Percentiles rank a stretch among this genome's conserved stretches.
These are phyloP conservation scores for Chrysopogon serrulatus DNA, from an alignment of 176 grass and related monocot species.

Conservation along the genomic window DNA sequence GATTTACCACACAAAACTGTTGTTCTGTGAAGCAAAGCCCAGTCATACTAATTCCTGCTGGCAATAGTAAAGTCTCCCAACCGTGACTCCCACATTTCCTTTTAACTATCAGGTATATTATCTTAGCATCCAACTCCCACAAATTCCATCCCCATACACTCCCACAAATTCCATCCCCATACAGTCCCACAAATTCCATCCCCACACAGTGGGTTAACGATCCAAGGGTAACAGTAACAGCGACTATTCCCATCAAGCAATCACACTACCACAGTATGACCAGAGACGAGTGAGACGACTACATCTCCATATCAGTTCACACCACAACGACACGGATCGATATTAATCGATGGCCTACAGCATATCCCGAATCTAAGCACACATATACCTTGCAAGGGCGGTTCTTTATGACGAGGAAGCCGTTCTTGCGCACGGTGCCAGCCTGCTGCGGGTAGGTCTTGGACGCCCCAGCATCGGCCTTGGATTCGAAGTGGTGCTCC, in stretches of 20 bases:
- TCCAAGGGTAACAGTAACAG: neutral
- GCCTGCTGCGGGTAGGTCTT: constrained; percentile 98
- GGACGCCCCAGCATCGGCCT: constrained; percentile 86
- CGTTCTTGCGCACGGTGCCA: constrained; percentile 88
- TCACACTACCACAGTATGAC: neutral
- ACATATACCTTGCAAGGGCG: constrained; percentile 83
- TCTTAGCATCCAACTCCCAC: too few relatives aligned
- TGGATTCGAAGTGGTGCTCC: constrained; percentile 94
- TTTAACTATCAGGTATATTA: too few relatives aligned
- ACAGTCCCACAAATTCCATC: neutral
- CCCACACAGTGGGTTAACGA: neutral
- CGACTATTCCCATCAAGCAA: neutral
- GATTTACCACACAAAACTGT: too few relatives aligned
- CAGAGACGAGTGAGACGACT: neutral
- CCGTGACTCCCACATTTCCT: too few relatives aligned
- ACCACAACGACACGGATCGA: neutral
- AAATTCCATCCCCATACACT: too few relatives aligned
- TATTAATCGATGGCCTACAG: neutral
- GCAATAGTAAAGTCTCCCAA: too few relatives aligned
- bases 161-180: too few relatives aligned
- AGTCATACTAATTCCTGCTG: too few relatives aligned
- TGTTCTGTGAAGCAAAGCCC: too few relatives aligned
- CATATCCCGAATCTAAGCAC: neutral
- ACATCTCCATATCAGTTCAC: neutral
- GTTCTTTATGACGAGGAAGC: constrained; percentile 81